Percentiles rank a stretch among this genome's conserved stretches.
phyloP scores from a whole-genome alignment of 1,284 basidiomycete genomes.

The Wolfiporia cocos region DNA sequence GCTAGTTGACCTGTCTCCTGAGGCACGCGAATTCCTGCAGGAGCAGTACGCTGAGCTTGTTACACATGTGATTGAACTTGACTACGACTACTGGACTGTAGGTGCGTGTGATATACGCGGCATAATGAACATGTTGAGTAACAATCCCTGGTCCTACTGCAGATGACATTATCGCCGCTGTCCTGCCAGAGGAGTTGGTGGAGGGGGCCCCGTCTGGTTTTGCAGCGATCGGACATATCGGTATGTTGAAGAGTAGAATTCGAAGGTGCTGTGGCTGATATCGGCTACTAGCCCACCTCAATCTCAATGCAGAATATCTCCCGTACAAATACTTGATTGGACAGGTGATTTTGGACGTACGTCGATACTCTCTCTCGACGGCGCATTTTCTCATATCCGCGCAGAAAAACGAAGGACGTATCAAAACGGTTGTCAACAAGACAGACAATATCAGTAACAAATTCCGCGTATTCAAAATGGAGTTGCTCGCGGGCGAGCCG shows the following conservation, averaged over 20 bases:
- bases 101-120: constrained; percentile 36
- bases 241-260: constrained; percentile 32
- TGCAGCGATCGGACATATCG: constrained; percentile 88
- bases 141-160: not conserved
- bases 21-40: constrained; percentile 49
- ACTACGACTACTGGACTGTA: constrained; percentile 83
- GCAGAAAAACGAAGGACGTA: constrained; percentile 71
- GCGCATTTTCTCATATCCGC: not conserved
- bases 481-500: constrained; percentile 87
- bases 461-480: constrained; percentile 97
- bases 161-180: constrained; percentile 81
- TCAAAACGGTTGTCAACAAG: constrained; percentile 96
- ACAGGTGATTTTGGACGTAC: constrained; percentile 84
- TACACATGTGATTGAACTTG: constrained; percentile 55
- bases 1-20: constrained; percentile 60
- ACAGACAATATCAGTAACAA: constrained; percentile 81
- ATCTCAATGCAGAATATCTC: constrained; percentile 85
- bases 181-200: constrained; percentile 71
- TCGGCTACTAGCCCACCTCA: constrained; percentile 65
- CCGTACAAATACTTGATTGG: constrained; percentile 92
- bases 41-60: constrained; percentile 49
- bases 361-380: constrained; percentile 21
- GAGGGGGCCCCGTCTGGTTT: constrained; percentile 85
- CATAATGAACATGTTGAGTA: no score
- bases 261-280: not conserved